Base-by-base conservation (phyloP, 306 rosid genomes). In the Vigna unguiculata region DNA sequence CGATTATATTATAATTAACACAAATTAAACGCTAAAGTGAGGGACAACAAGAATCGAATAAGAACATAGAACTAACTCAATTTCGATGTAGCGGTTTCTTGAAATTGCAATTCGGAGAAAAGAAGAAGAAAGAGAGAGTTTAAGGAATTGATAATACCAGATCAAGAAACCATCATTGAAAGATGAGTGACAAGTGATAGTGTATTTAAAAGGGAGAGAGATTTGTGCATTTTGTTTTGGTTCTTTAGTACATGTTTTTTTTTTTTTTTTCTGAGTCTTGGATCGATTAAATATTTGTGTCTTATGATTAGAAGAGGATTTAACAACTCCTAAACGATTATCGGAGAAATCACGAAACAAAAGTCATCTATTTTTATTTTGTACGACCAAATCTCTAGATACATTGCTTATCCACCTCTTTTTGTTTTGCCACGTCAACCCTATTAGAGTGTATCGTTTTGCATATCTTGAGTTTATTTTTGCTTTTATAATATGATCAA, bases 161-260 rank as follows among this genome's bases (percentile, higher is more conserved):
- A 61, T 82, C 67, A 82, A 77, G 86, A 80, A 80, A 82, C 86
- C 86, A 80, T 82, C 46, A 46, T 80, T 54, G 77, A 69, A 79
- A 28, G 82, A 83, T 69, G 36, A 51, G 83, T 63, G 55, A 43
- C 69, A 67, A 53, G 28, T 25, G 40, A 54, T 34, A 69, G 64
- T n/a, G 59, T 15, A 32, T n/a, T 30, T 16, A 64, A 30, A 15
- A 65, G 51, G 21, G 7, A 81, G 51, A 41, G 7, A 81, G 43
- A 76, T 25, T 1, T 8, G 24, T 6, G 17, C 0, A 15, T 46
- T 34, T 65, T 3, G 6, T 54, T 53, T 74, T 1, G 30, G 47
- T 59, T 71, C 28, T 81, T 78, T 51, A 62, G 20, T 24, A 40
- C 1, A 32, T 40, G 2, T 40, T 36, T 36, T n/a, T n/a, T n/a